Evolutionary conservation across 331 rosid species (phyloP), one percentile per base, ranked within the genome.

Genomic region (Erythrophleum ivorense): DNA sequence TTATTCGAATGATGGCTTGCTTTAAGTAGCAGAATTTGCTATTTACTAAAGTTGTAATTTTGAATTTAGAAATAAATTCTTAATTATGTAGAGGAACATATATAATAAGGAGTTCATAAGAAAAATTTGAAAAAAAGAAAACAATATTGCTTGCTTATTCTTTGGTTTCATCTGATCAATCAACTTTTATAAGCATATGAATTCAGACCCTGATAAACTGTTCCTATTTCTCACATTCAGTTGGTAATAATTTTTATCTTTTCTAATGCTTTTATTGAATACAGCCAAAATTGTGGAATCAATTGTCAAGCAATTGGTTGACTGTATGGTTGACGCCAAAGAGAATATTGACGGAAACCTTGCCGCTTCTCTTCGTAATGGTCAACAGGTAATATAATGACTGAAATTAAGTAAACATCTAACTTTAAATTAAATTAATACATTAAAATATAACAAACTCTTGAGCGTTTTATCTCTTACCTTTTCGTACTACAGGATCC

Each of bases 401-500:
- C 0, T 38, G 72, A 40, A 67, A 67, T 38, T 3, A 67, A 18
- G 75, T 41, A 58, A 84, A 66, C 50, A 57, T 9, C 18, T 55
- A 10, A 38, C 48, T 69, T 65, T 60, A 55, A 41, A 79, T 57
- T 24, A 15, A 55, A 57, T 19, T 57, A 21, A 67, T 34, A 19
- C 31, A 15, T 49, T 49, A 29, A 71, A 57, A 31, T 48, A 63
- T 52, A 6, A 49, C 24, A 43, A 75, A 9, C 64, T 49, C 10
- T 58, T 72, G 49, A 46, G 10, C 79, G 1, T 79, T 38, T 64
- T 75, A 21, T 69, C 21, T 18, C 40, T 68, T 72, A 31, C 69
- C 67, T 64, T 31, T 66, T 46, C 48, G 48, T 46, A 80, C 80
- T 75, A 62, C 87, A 95, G 99, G 96, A 91, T 87, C 86, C 88